These are phyloP conservation scores for Colletotrichum sp. DNA, from an alignment of 2,329 filamentous ascomycete genomes.

Conservation along the genomic window DNA sequence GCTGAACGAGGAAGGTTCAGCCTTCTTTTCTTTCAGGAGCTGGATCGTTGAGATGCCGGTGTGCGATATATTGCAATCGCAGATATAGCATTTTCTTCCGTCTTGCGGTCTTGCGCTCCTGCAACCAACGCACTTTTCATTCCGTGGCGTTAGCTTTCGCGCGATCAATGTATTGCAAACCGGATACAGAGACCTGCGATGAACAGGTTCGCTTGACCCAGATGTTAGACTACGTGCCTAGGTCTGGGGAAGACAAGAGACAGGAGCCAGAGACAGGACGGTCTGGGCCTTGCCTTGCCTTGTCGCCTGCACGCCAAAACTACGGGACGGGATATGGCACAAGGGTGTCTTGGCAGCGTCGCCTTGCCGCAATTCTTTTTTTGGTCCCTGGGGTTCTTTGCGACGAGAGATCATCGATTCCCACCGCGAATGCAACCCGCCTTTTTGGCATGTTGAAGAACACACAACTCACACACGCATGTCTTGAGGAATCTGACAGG, in stretches of 20 bases:
- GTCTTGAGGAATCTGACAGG: not conserved
- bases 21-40: not conserved
- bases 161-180: not conserved
- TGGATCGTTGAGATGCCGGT: constrained; percentile 1
- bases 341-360: not conserved
- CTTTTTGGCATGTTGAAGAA: not conserved
- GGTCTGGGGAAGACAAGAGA: not conserved
- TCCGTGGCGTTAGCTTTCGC: not conserved
- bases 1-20: not conserved
- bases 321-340: not conserved
- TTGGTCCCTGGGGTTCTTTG: not conserved
- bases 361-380: not conserved
- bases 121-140: not conserved
- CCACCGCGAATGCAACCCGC: not conserved
- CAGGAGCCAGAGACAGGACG: not conserved
- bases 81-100: not conserved
- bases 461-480: not conserved
- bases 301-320: not conserved
- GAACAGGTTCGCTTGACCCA: not conserved
- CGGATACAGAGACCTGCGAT: not conserved
- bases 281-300: not conserved
- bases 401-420: constrained; percentile 2
- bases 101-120: too few relatives aligned
- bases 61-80: constrained; percentile 2
- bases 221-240: not conserved